Conservation (phyloP, 2,329 filamentous ascomycete species). For the Zalaria sp. region DNA sequence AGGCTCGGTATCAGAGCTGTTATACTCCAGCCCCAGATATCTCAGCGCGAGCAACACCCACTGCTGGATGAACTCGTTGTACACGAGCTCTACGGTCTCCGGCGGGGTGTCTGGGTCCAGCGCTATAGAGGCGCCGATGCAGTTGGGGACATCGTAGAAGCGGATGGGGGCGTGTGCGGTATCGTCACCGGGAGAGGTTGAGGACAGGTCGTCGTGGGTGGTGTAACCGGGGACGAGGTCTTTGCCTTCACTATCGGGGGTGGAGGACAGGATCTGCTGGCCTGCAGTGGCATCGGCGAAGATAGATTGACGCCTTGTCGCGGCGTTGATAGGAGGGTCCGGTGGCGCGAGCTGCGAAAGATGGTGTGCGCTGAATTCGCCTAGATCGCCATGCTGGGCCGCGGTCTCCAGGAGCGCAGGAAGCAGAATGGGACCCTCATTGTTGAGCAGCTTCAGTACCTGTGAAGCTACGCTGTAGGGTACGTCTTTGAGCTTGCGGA, state of each 20-base stretch:
- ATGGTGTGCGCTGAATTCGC: constrained; percentile 1
- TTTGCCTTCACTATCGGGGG: not conserved
- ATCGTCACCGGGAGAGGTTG: constrained; percentile 62
- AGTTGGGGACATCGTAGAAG: constrained; percentile 72
- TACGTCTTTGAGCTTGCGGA: constrained; percentile 66
- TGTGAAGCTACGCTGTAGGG: constrained; percentile 61
- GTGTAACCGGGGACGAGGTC: constrained; percentile 66
- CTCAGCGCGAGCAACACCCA: constrained; percentile 67
- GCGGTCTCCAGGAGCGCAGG: constrained; percentile 11
- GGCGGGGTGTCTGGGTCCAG: constrained; percentile 46
- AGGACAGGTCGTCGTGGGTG: constrained; percentile 69
- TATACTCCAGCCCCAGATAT: constrained; percentile 38
- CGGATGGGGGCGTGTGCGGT: constrained; percentile 63
- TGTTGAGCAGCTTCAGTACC: constrained; percentile 47
- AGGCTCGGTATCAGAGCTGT: constrained; percentile 33
- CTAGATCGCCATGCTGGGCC: constrained; percentile 19
- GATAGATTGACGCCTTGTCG: not conserved
- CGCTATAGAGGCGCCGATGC: constrained; percentile 54
- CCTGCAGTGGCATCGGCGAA: not conserved
- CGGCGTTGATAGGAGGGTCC: constrained; percentile 1
- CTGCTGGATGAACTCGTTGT: constrained; percentile 77
- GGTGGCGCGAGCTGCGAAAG: constrained; percentile 6
- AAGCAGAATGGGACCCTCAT: constrained; percentile 37
- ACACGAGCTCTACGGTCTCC: constrained; percentile 71
- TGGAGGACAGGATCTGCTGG: not conserved